Evolutionary conservation across 2,329 filamentous ascomycete genomes (phyloP).

Genomic region (Phialophora verrucosa): DNA sequence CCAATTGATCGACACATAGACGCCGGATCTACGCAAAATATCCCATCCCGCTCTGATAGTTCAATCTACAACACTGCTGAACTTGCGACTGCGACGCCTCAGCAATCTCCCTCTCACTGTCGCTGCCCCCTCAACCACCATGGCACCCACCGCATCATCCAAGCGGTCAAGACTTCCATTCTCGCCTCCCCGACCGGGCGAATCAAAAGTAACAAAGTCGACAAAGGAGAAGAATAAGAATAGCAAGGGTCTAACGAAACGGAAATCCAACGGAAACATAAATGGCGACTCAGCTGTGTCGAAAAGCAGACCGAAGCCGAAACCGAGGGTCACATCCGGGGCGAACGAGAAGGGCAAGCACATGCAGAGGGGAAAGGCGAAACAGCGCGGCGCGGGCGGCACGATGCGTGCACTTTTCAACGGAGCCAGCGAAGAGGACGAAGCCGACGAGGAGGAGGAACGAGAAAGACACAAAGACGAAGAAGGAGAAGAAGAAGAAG

Average conservation of each 20-base stretch:
- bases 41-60: not conserved
- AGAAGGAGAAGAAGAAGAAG: not conserved
- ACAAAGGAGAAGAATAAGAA: conserved; percentile 30
- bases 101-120: not conserved
- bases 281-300: not conserved
- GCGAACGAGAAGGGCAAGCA: conserved; percentile 3
- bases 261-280: not conserved
- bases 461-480: conserved; percentile 7
- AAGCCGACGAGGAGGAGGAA: conserved; percentile 17
- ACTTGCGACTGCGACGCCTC: not conserved
- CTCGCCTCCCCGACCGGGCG: conserved; percentile 49
- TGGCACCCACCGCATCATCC: conserved; percentile 9
- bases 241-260: not conserved
- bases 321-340: not conserved
- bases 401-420: conserved; percentile 26
- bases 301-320: not conserved
- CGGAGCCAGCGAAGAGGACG: conserved; percentile 21
- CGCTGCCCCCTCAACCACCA: not conserved
- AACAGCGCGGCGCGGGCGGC: conserved; percentile 17
- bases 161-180: conserved; percentile 46
- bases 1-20: not conserved
- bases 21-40: no score
- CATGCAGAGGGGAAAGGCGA: conserved; percentile 10
- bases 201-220: conserved; percentile 32
- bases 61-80: not conserved